These are phyloP conservation scores for Fusarium temperatum DNA, from an alignment of 2,329 filamentous ascomycete genomes.

Conservation along the genomic window DNA sequence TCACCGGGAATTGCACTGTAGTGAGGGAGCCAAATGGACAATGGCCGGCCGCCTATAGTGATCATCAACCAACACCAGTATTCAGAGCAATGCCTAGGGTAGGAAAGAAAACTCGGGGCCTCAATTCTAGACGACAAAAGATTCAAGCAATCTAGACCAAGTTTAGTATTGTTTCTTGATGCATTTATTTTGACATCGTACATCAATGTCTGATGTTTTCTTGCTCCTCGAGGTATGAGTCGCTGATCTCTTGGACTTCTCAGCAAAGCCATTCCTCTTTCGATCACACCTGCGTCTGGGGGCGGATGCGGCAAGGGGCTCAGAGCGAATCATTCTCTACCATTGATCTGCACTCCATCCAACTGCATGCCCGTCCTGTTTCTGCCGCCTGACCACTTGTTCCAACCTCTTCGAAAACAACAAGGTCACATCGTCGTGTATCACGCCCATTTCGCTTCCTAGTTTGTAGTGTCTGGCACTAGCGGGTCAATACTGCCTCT, in stretches of 20 bases:
- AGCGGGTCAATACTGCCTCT: conserved; percentile 14
- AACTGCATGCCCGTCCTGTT: conserved; percentile 28
- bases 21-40: conserved; percentile 10
- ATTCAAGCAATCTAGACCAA: rapidly evolving
- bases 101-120: background rate
- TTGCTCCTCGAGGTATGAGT: conserved; percentile 7
- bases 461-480: conserved; percentile 13
- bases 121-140: background rate
- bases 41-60: conserved; percentile 31
- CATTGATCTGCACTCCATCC: conserved; percentile 33
- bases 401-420: conserved; percentile 34
- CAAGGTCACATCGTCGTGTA: conserved; percentile 25
- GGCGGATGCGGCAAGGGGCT: conserved; percentile 24
- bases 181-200: background rate
- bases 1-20: conserved; percentile 17
- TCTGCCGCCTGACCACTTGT: conserved; percentile 42
- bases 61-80: conserved; percentile 21
- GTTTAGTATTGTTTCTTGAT: background rate
- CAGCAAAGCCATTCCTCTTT: conserved; percentile 33
- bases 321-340: conserved; percentile 33
- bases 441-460: conserved; percentile 20
- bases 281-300: conserved; percentile 29
- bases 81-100: conserved; percentile 8
- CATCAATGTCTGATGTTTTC: background rate
- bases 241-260: conserved; percentile 21